Conservation (phyloP, 305 asterid genomes). For the Coffea humblotiana region DNA sequence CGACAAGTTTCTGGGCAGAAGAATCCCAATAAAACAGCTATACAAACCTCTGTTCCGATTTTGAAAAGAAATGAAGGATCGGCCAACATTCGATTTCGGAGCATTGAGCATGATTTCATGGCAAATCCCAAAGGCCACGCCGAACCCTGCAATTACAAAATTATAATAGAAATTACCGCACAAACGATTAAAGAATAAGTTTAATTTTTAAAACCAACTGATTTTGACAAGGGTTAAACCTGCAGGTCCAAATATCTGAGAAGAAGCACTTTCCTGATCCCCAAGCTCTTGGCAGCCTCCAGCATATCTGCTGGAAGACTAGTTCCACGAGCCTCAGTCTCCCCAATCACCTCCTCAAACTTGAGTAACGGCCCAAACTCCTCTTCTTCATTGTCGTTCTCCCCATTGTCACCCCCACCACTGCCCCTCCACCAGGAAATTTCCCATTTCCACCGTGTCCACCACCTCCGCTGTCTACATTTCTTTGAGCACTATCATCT, state of each 20-base stretch:
- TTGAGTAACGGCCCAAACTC: constrained; percentile 86
- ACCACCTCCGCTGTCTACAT: constrained; percentile 24
- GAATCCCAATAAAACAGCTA: constrained; percentile 12
- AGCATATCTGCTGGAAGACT: constrained; percentile 89
- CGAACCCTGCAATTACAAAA: constrained; percentile 55
- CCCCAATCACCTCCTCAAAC: constrained; percentile 85
- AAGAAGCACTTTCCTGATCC: constrained; percentile 64
- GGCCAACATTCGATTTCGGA: constrained; percentile 91
- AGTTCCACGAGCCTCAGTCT: constrained; percentile 70
- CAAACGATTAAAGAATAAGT: not conserved
- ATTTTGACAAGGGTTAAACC: constrained; percentile 35
- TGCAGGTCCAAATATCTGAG: constrained; percentile 85
- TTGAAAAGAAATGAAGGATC: constrained; percentile 97
- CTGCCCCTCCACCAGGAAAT: constrained; percentile 48
- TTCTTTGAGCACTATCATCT: constrained; percentile 31
- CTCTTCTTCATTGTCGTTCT: constrained; percentile 53
- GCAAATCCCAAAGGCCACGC: constrained; percentile 72
- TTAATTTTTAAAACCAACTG: not conserved
- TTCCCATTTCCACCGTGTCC: constrained; percentile 67
- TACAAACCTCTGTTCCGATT: constrained; percentile 86
- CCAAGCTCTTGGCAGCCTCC: constrained; percentile 84
- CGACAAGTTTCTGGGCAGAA: not conserved
- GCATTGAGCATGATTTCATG: constrained; percentile 71
- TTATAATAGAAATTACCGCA: constrained; percentile 2
- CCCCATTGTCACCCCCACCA: constrained; percentile 43